Evolutionary conservation across 495 filamentous ascomycete genomes (phyloP).

Genomic region (Aspergillus funiculosus): DNA sequence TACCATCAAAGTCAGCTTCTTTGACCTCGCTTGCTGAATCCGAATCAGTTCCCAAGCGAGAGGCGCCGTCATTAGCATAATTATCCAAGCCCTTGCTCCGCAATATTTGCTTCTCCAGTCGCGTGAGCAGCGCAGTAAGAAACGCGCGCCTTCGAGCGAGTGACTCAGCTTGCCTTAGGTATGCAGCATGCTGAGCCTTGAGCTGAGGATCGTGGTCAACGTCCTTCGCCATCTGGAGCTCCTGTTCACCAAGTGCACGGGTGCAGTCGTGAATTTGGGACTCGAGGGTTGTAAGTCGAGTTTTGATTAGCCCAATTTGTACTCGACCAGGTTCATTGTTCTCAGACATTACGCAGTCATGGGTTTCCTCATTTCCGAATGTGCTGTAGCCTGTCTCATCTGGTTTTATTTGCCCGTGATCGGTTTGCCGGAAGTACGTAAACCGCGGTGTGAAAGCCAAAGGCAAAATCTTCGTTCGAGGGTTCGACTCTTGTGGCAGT

Average conservation of each 20-base stretch:
- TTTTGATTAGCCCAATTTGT: constrained; percentile 76
- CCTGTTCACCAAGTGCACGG: constrained; percentile 57
- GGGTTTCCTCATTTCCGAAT: constrained; percentile 87
- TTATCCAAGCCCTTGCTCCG: constrained; percentile 28
- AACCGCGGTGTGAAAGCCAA: constrained; percentile 88
- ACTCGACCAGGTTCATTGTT: constrained; percentile 88
- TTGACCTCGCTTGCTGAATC: constrained; percentile 38
- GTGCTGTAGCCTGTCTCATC: constrained; percentile 70
- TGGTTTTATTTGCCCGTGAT: constrained; percentile 65
- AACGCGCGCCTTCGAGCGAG: constrained; percentile 71
- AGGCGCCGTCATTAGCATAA: constrained; percentile 44
- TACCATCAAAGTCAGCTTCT: constrained; percentile 36
- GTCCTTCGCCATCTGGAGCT: constrained; percentile 53
- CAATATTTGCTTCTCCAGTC: constrained; percentile 53
- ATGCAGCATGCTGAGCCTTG: constrained; percentile 56
- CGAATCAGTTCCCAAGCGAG: constrained; percentile 43
- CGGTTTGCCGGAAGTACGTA: constrained; percentile 97
- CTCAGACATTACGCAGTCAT: constrained; percentile 91
- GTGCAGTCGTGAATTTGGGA: constrained; percentile 70
- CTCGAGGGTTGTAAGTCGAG: constrained; percentile 70
- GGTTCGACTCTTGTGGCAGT: constrained; percentile 81
- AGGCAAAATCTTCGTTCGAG: constrained; percentile 87
- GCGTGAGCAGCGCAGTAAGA: constrained; percentile 64
- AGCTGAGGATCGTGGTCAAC: constrained; percentile 48
- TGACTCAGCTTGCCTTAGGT: constrained; percentile 63